phyloP scores from a whole-genome alignment of 257 asterid species.

The Solanum okadae region DNA sequence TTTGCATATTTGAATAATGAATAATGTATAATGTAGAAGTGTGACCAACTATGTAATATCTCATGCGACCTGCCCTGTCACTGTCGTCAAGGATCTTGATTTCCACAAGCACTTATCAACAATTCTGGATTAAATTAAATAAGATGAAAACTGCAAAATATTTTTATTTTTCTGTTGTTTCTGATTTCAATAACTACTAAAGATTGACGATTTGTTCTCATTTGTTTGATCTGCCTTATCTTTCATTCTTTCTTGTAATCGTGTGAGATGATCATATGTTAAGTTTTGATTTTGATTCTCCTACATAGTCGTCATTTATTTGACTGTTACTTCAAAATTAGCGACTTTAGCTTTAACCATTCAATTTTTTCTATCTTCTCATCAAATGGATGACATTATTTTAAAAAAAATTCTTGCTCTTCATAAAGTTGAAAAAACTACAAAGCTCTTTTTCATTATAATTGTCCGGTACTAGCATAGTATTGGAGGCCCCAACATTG shows the following conservation, averaged over 20 bases:
- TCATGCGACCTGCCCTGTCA: no score
- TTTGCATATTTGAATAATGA: no score
- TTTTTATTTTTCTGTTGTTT: not conserved
- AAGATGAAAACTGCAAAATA: not conserved
- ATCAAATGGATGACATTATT: no score
- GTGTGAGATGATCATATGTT: not conserved
- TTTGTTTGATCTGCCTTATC: not conserved
- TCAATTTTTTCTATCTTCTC: not conserved
- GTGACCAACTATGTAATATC: conserved; percentile 53
- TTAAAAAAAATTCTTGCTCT: no score
- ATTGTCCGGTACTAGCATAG: no score
- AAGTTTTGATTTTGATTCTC: not conserved
- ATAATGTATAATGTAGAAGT: no score
- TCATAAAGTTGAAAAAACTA: no score
- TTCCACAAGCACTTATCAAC: conserved; percentile 29
- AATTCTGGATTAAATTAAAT: not conserved
- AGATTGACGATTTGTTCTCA: not conserved
- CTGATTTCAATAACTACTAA: not conserved
- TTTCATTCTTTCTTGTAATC: not conserved
- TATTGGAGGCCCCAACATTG: no score
- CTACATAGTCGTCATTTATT: not conserved
- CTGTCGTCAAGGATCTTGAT: conserved; percentile 60
- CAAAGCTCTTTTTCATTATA: no score
- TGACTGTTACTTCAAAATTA: no score
- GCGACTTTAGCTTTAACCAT: not conserved